Evolutionary conservation across 2,329 filamentous ascomycete species (phyloP).

Genomic region (Fusarium mexicanum): DNA sequence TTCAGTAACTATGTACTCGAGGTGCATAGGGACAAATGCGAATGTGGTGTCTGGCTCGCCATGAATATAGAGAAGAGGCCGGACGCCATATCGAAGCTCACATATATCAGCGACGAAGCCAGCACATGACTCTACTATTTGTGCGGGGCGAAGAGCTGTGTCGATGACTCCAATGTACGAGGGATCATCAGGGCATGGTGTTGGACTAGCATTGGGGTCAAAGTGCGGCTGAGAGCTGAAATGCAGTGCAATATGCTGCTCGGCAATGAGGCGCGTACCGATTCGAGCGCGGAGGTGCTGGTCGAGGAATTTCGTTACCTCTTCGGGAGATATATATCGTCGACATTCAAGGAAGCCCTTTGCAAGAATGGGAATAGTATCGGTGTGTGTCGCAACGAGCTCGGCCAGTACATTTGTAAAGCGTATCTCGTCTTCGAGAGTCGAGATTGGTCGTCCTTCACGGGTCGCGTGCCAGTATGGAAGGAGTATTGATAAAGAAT

Average conservation of each 20-base stretch:
- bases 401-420: slow-evolving; percentile 95
- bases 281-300: slow-evolving; percentile 94
- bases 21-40: slow-evolving; percentile 92
- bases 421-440: slow-evolving; percentile 84
- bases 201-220: slow-evolving; percentile 61
- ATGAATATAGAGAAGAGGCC: slow-evolving; percentile 82
- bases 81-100: slow-evolving; percentile 92
- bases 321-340: slow-evolving; percentile 82
- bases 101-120: slow-evolving; percentile 95
- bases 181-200: slow-evolving; percentile 60
- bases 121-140: slow-evolving; percentile 84
- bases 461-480: slow-evolving; percentile 73
- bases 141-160: slow-evolving; percentile 83
- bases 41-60: slow-evolving; percentile 90
- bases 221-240: slow-evolving; percentile 75
- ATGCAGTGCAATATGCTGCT: slow-evolving; percentile 96
- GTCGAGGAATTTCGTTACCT: slow-evolving; percentile 93
- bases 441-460: slow-evolving; percentile 55
- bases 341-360: slow-evolving; percentile 92
- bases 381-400: slow-evolving; percentile 92
- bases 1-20: slow-evolving; percentile 97
- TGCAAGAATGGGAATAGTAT: slow-evolving; percentile 93
- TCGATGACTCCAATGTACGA: slow-evolving; percentile 96
- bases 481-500: slow-evolving; percentile 89
- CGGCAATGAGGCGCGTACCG: slow-evolving; percentile 90